Base-by-base conservation (phyloP, 2,329 filamentous ascomycete species). In the Dryadomyces sulphureus region DNA sequence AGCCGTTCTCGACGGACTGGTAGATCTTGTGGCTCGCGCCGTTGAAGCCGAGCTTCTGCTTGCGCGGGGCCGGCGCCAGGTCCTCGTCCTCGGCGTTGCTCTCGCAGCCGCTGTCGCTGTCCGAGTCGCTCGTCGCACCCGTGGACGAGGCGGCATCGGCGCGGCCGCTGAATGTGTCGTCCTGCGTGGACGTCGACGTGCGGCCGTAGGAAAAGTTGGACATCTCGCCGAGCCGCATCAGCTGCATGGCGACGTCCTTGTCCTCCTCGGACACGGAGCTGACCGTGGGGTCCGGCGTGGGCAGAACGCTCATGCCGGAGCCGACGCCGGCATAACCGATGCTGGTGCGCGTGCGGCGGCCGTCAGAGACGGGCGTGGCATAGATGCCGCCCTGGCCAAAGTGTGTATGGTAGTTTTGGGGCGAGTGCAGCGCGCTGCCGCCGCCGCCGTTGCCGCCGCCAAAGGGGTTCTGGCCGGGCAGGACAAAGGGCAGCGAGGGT, bases 251-350 rank as follows among this genome's bases (percentile, higher is more conserved):
- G 51, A 96, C 92, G 64, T 98, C 92, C 59, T 81, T 81, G 55
- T 81, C 77, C 63, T 98, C 92, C 60, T 98, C 92, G 14, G 90
- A 96, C 62, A 98, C 90, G 62, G 87, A 93, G 65, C 90, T 96
- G 55, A 96, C 84, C 12, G 92, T 98, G n/a, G 90, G 90, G 56
- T 96, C 92, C 22, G 92, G 92, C 2, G 92, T 98, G 19, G 89
- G 89, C 52, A 95, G 69, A 54, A 93, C 76, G 46, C 80, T 79
- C 59, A 64, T 58, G 50, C 50, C 54, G 12, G 56, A 48, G 17
- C 50, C 56, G 8, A 55, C 49, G 44, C 60, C 54, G 42, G 72
- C 66, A 52, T 75, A 75, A 48, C 69, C 71, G 50, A 75, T 70
- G 57, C 77, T 79, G 46, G 76, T 75, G 48, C 83, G 80, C 54